phyloP scores from a whole-genome alignment of 192 early-diverging fungal genomes.

The Backusella tarrabulga region DNA sequence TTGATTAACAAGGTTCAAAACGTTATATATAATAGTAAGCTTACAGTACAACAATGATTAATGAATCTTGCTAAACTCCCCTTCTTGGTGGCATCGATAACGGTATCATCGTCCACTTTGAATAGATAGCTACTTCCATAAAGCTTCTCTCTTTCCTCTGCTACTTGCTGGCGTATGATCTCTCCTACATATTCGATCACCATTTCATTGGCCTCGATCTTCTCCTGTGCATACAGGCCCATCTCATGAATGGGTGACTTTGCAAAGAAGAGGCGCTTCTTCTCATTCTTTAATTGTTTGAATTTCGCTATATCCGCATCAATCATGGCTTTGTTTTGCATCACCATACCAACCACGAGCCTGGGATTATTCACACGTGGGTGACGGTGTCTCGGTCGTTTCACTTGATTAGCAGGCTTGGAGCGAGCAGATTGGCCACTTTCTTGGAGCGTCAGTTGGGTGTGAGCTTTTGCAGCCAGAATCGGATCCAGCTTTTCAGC shows the following conservation, averaged over 20 bases:
- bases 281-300: slow-evolving; percentile 90
- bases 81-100: slow-evolving; percentile 97
- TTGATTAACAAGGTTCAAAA: slow-evolving; percentile 7
- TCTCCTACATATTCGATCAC: slow-evolving; percentile 99
- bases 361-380: slow-evolving; percentile 67
- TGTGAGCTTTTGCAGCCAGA: neutral
- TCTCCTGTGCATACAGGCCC: slow-evolving; percentile 95
- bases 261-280: slow-evolving; percentile 88
- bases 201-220: slow-evolving; percentile 92
- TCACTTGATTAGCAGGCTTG: slow-evolving; percentile 15
- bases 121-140: slow-evolving; percentile 97
- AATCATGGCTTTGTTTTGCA: slow-evolving; percentile 46
- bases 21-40: slow-evolving; percentile 11
- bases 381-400: slow-evolving; percentile 59
- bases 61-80: slow-evolving; percentile 98
- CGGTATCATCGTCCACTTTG: slow-evolving; percentile 90
- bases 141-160: slow-evolving; percentile 89
- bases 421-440: slow-evolving; percentile 59
- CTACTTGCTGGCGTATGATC: slow-evolving; percentile 90
- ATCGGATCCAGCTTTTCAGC: slow-evolving; percentile 14
- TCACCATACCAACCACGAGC: slow-evolving; percentile 56
- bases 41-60: slow-evolving; percentile 96
- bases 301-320: slow-evolving; percentile 83
- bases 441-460: neutral
- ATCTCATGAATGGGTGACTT: slow-evolving; percentile 97